phyloP scores from a whole-genome alignment of 768 basidiomycete genomes.

The Cyclocybe cylindracea region DNA sequence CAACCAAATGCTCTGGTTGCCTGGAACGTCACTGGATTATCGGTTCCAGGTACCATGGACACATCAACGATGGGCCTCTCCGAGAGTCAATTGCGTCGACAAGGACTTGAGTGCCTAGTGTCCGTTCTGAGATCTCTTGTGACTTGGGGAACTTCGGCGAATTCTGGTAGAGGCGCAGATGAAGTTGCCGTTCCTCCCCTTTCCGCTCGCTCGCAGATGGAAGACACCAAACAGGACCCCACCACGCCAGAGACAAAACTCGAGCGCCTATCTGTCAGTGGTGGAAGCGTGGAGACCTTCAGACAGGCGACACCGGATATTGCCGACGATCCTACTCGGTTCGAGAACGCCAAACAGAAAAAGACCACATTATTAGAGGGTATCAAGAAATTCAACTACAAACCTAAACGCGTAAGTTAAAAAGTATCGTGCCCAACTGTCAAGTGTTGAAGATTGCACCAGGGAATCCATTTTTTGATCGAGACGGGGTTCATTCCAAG shows the following conservation, averaged over 20 bases:
- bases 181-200: constrained; percentile 35
- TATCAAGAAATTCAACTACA: constrained; percentile 97
- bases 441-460: background rate
- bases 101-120: constrained; percentile 94
- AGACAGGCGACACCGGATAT: constrained; percentile 77
- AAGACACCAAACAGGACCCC: constrained; percentile 54
- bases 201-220: constrained; percentile 46
- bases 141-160: constrained; percentile 76
- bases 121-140: constrained; percentile 88
- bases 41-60: constrained; percentile 68
- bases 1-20: constrained; percentile 50
- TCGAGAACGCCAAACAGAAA: constrained; percentile 95
- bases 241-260: constrained; percentile 57
- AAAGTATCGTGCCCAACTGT: background rate
- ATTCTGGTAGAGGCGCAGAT: constrained; percentile 39
- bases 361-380: constrained; percentile 95
- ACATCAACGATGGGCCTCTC: constrained; percentile 68
- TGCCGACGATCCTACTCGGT: constrained; percentile 86
- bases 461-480: constrained; percentile 90
- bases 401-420: constrained; percentile 84
- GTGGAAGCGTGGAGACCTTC: constrained; percentile 52
- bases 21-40: constrained; percentile 62
- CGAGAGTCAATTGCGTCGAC: constrained; percentile 83
- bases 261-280: constrained; percentile 51
- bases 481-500: constrained; percentile 86